Percentiles rank a stretch among this genome's conserved stretches.
phyloP scores from a whole-genome alignment of 2,329 filamentous ascomycete genomes.

The Fusarium sarcochroum region DNA sequence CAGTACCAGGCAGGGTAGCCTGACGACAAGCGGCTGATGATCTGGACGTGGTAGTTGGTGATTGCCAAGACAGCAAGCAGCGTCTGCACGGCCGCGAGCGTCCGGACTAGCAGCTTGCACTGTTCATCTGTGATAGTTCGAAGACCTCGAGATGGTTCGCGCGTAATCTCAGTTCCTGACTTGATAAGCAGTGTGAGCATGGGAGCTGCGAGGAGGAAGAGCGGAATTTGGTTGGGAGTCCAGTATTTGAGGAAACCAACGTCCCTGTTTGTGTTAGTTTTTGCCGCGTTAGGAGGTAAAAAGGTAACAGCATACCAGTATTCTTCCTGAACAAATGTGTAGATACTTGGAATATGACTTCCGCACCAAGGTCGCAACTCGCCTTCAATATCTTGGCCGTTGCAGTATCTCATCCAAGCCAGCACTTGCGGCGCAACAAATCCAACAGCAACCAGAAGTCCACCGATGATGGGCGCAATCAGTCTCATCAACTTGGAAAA shows the following conservation, averaged over 20 bases:
- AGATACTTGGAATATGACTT: slow-evolving; percentile 84
- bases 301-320: slow-evolving; percentile 80
- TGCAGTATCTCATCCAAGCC: slow-evolving; percentile 82
- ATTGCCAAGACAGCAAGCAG: slow-evolving; percentile 79
- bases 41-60: slow-evolving; percentile 91
- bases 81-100: slow-evolving; percentile 80
- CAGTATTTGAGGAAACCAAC: slow-evolving; percentile 92
- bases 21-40: slow-evolving; percentile 89
- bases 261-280: slow-evolving; percentile 71
- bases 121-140: slow-evolving; percentile 23
- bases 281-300: slow-evolving; percentile 1
- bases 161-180: slow-evolving; percentile 67
- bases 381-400: slow-evolving; percentile 36
- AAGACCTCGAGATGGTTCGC: slow-evolving; percentile 37
- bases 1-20: slow-evolving; percentile 93
- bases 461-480: slow-evolving; percentile 73
- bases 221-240: slow-evolving; percentile 86
- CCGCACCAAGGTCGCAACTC: slow-evolving; percentile 80
- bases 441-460: slow-evolving; percentile 76
- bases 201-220: slow-evolving; percentile 87
- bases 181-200: slow-evolving; percentile 74
- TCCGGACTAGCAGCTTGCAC: slow-evolving; percentile 57
- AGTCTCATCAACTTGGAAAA: slow-evolving; percentile 65
- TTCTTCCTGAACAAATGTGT: slow-evolving; percentile 86
- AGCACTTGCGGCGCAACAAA: slow-evolving; percentile 79